Evolutionary conservation across 495 filamentous ascomycete genomes (phyloP).

Genomic region (Hyaloscypha bicolor): DNA sequence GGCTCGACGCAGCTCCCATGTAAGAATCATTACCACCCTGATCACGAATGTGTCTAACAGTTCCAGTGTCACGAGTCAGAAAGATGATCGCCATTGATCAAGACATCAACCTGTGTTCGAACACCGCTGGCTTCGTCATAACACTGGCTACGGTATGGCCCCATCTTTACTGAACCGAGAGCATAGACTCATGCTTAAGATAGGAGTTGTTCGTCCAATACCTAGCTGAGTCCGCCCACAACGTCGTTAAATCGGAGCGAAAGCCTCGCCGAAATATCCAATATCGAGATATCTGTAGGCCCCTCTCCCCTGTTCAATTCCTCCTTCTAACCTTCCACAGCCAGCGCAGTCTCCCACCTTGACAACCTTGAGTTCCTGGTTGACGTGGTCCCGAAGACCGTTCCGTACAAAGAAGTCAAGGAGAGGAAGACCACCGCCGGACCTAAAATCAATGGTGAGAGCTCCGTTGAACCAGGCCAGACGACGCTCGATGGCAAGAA

Average conservation of each 20-base stretch:
- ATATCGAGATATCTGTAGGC: conserved; percentile 85
- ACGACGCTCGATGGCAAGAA: conserved; percentile 50
- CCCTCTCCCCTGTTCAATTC: background rate
- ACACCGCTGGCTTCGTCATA: conserved; percentile 93
- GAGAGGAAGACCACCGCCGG: conserved; percentile 47
- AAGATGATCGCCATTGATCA: conserved; percentile 89
- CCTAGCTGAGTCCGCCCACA: conserved; percentile 80
- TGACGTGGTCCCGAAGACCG: conserved; percentile 86
- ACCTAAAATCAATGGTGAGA: conserved; percentile 33
- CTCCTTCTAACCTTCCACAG: conserved; percentile 41
- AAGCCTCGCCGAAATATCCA: conserved; percentile 94
- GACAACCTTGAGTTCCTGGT: conserved; percentile 96
- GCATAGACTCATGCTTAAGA: background rate
- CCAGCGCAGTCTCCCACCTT: conserved; percentile 82
- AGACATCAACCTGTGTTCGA: conserved; percentile 81
- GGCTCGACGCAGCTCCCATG: conserved; percentile 83
- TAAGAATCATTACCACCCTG: conserved; percentile 48
- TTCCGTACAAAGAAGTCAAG: conserved; percentile 79
- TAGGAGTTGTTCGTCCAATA: conserved; percentile 97
- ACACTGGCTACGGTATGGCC: conserved; percentile 77
- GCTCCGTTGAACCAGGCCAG: conserved; percentile 51
- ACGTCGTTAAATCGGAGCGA: conserved; percentile 84
- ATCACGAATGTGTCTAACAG: conserved; percentile 12
- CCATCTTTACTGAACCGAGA: background rate
- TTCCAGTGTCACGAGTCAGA: conserved; percentile 78